Evolutionary conservation across 805 yeast species (phyloP).

Genomic region (Metschnikowia peoriensis): DNA sequence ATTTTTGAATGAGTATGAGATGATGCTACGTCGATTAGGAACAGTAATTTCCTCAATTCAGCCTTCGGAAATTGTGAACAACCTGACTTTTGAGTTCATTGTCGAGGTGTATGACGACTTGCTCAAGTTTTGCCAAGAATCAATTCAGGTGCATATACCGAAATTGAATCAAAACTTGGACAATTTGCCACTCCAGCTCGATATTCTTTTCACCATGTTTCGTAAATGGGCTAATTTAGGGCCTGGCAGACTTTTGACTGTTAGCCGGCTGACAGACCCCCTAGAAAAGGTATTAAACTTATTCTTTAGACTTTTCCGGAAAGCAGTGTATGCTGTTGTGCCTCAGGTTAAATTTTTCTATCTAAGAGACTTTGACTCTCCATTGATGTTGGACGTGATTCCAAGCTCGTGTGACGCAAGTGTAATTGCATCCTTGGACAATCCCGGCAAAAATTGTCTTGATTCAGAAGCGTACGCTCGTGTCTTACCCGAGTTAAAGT

Average conservation of each 20-base stretch:
- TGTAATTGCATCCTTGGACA: conserved; percentile 23
- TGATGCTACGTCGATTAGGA: conserved; percentile 27
- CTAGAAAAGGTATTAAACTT: conserved; percentile 32
- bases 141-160: conserved; percentile 30
- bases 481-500: conserved; percentile 17
- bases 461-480: conserved; percentile 17
- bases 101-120: conserved; percentile 25
- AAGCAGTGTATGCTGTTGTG: conserved; percentile 31
- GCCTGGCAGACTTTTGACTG: conserved; percentile 29
- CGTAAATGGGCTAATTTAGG: conserved; percentile 34
- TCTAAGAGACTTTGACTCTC: conserved; percentile 40
- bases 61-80: conserved; percentile 4
- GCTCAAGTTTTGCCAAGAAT: conserved; percentile 22
- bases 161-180: conserved; percentile 21
- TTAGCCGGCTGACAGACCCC: conserved; percentile 26
- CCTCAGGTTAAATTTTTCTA: conserved; percentile 43
- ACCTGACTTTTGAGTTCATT: conserved; percentile 17
- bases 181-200: conserved; percentile 31
- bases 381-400: conserved; percentile 39
- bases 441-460: conserved; percentile 14
- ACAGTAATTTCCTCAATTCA: conserved; percentile 4
- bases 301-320: conserved; percentile 33
- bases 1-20: conserved; percentile 29
- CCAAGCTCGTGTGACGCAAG: conserved; percentile 23
- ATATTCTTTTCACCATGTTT: conserved; percentile 33